Base-by-base conservation (phyloP, 2,329 filamentous ascomycete species). In the Ceratocystis cacaofunesta region DNA sequence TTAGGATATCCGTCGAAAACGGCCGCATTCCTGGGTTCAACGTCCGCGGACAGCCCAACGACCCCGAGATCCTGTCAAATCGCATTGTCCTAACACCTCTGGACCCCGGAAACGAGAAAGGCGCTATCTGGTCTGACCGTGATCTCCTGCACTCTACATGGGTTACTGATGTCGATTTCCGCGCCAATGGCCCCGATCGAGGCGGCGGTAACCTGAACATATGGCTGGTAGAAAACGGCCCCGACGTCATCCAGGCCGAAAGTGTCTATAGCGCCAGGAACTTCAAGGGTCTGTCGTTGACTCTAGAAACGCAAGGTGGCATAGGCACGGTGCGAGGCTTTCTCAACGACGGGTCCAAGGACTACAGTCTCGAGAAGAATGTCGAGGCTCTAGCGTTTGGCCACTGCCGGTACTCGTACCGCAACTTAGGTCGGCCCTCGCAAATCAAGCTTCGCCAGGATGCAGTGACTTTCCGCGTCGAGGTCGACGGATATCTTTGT, bases 71-170 rank as follows among this genome's bases (percentile, higher is more conserved):
- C 68, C 83, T 96, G 67, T 95, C 91, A 70, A 92, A 97, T 79
- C 90, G 92, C 74, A 73, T 97, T 67, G 88, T 99, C 73, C 83
- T 99, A 66, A 99, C 94, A 1, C 92, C 94, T 10, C 86, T 91
- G 15, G 86, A 85, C 61, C 90, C 91, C 5, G 94, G 94, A 65
- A 91, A 91, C 76, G 86, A 89, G 72, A 85, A 91, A 73, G 89
- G 90, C 68, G 87, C 89, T 62, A 74, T 94, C 70, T 99, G 94
- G 92, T 80, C 87, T 41, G 84, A 91, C 68, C 74, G 79, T 67
- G 72, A 80, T 43, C 79, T 88, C 61, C 75, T 83, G 70, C 78
- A 86, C 68, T 76, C 80, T n/a, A 81, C 86, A 74, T 99, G 91
- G 91, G 82, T 84, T 7, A 85, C 86, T 62, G 89, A 95, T 72